Percentiles rank a stretch among this genome's conserved stretches.
phyloP scores from a whole-genome alignment of 208 protist genomes.

The Acanthamoeba pearcei region DNA sequence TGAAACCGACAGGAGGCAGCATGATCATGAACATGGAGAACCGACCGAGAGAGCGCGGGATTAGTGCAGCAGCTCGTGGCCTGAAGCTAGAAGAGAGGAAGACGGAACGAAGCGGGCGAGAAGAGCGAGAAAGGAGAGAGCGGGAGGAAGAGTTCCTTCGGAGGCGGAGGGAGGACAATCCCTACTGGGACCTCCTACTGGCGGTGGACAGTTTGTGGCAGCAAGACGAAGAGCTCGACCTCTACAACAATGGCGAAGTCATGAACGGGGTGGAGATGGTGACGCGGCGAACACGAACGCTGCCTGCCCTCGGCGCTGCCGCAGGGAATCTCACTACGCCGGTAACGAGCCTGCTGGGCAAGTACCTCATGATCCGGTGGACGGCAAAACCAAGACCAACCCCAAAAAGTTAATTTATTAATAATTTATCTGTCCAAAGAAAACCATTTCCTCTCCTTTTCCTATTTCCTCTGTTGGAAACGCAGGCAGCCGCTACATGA shows the following conservation, averaged over 20 bases:
- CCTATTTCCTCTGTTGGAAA: too few species aligned
- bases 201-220: background rate
- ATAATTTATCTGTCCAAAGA: too few species aligned
- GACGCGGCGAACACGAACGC: background rate
- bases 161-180: background rate
- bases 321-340: background rate
- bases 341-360: background rate
- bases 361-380: slow-evolving; percentile 44
- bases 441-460: background rate
- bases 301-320: background rate
- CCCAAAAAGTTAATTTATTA: too few species aligned
- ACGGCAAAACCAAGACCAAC: background rate
- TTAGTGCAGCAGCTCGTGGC: background rate
- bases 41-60: background rate
- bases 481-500: too few species aligned
- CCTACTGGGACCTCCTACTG: background rate
- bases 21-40: background rate
- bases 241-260: background rate
- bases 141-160: background rate
- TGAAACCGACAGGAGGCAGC: background rate
- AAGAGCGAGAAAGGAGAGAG: background rate
- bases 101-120: background rate
- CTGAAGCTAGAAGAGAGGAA: background rate
- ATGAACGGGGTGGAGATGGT: background rate
- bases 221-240: background rate